Base-by-base conservation (phyloP, 2,329 filamentous ascomycete species). In the Exophiala calicioides region DNA sequence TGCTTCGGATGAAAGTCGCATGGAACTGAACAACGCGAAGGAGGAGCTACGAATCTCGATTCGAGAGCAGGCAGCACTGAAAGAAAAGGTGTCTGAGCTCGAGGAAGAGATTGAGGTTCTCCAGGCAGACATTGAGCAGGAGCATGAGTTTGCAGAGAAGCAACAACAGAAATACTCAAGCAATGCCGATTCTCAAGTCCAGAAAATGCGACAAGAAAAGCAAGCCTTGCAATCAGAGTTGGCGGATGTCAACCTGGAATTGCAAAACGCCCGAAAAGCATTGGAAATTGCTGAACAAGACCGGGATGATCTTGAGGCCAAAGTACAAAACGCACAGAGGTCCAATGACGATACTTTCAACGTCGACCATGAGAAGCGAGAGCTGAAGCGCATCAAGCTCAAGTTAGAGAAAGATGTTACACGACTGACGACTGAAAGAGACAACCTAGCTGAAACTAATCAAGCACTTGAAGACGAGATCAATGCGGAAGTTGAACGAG, bases 61-160 rank as follows among this genome's bases (percentile, higher is more conserved):
- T 54, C 75, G 84, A 16, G 81, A 84, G 55, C 77, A 81, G 60
- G 78, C 81, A 55, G 64, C 74, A 1, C 74, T 87, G 50, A 72
- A 74, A 37, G 83, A 86, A 55, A 88, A 82, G 62, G 72, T 83
- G 2, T 79, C 85, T 47, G 76, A 77, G 5, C 65, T 90, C 15
- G 85, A 90, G 61, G 86, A 90, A 55, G 86, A 90, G 62, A 75
- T 89, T n/a, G 82, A 88, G 42, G 79, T 88, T 20, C 68, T 90
- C 10, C 85, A 89, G 62, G 73, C 76, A 16, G 79, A 76, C 27
- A 66, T 84, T 32, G 82, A 86, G 38, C 78, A 84, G 50, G 83
- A 85, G 62, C 77, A 77, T 32, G 79, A 84, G 54, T 77, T 79
- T 48, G 76, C 77, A 4, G 78, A 80, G 36, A 71, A 76, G 21